Base-by-base conservation (phyloP, 192 early-diverging fungal genomes). In the Chytriomyces sp. region DNA sequence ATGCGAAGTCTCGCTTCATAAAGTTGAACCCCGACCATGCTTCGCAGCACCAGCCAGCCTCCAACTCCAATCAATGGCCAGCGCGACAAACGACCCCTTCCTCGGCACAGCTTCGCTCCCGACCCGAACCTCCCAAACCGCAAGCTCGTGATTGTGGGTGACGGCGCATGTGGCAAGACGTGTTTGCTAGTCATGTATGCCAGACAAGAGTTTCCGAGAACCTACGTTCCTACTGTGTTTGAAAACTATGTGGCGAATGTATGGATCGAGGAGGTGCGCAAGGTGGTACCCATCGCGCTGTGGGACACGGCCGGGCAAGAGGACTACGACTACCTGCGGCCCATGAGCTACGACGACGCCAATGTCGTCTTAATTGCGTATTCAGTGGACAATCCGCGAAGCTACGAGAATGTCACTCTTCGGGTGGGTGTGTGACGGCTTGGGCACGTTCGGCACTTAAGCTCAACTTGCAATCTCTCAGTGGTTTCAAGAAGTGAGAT, bases 291-390 rank as follows among this genome's bases (percentile, higher is more conserved):
- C 75, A 80, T 96, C 37, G 90, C 89, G 36, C 80, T 96, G 26
- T 96, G 93, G 93, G 94, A 96, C 84, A 96, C 94, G 57, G 93
- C 94, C 36, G 94, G 87, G 36, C 93, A 94, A 70, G 94, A 96
- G 78, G 94, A 94, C 76, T 95, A 94, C 75, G 93, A 96, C 82
- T 90, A 92, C 59, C 81, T 96, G 67, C 90, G 94, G 38, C 87
- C 89, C 31, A 80, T 96, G 68, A 92, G 89, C 33, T 96, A 96
- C 72, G 89, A 93, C 17, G 93, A 92, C 76, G 88, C 93, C 31
- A 82, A 94, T 76, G 91, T 94, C 40, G 89, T 96, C 54, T 81
- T 96, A 52, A 91, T 96, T 70, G 92, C 91, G 79, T 96, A 94
- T 72, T 82, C 91, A 59, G 85, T 96, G 38, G 93, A 94, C 77